Conservation (phyloP, 768 basidiomycete species). For the Lactarius quietus region DNA sequence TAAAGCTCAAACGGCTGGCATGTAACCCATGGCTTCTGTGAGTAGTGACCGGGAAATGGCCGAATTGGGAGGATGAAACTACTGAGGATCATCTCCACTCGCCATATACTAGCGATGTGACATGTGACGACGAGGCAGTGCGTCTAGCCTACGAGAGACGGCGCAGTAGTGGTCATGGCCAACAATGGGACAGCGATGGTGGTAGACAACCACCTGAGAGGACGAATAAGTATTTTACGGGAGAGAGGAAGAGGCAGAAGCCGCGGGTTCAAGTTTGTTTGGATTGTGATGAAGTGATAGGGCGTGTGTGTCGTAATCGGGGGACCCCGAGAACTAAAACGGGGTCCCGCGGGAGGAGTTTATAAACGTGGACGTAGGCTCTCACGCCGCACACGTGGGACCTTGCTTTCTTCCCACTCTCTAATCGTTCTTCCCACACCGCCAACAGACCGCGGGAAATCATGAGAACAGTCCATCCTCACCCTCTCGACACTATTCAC, state of each 20-base stretch:
- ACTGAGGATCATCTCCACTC: constrained; percentile 21
- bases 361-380: constrained; percentile 31
- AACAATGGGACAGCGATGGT: neutral
- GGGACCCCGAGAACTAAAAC: constrained; percentile 30
- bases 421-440: constrained; percentile 46
- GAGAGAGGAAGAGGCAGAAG: constrained; percentile 22
- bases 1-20: neutral
- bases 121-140: constrained; percentile 26
- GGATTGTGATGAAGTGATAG: constrained; percentile 11
- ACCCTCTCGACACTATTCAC: constrained; percentile 42
- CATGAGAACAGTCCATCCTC: constrained; percentile 45
- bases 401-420: constrained; percentile 44
- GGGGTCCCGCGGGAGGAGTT: constrained; percentile 30
- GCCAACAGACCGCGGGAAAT: constrained; percentile 38
- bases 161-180: neutral
- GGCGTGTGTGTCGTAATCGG: constrained; percentile 17
- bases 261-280: constrained; percentile 18
- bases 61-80: neutral
- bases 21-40: constrained; percentile 7
- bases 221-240: constrained; percentile 25
- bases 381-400: constrained; percentile 32
- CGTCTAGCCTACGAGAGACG: constrained; percentile 20
- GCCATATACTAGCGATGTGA: constrained; percentile 23
- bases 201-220: constrained; percentile 17
- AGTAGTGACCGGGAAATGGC: constrained; percentile 23